A percentile compares a stretch with the other conserved stretches of the same genome.
Conservation (phyloP, 2,329 filamentous ascomycete species). For the Zymoseptoria tritici region DNA sequence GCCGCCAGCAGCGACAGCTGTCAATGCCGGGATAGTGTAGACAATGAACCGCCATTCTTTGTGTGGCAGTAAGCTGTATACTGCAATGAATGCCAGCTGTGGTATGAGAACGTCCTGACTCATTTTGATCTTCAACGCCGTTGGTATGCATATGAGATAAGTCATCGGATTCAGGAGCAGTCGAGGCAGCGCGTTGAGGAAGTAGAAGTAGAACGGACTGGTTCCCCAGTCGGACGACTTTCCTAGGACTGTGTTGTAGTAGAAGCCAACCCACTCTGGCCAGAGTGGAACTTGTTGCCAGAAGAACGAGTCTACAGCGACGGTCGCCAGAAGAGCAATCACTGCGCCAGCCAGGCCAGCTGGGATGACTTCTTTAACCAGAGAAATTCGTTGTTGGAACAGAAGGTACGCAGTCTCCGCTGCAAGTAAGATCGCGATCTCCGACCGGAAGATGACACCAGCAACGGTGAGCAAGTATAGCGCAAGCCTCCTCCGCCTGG, state of each 20-base stretch:
- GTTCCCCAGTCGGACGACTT: constrained; percentile 83
- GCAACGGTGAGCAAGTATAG: constrained; percentile 71
- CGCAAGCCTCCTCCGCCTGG: constrained; percentile 53
- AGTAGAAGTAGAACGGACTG: constrained; percentile 80
- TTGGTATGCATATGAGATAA: constrained; percentile 45
- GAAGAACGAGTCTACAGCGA: constrained; percentile 83
- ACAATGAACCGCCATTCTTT: constrained; percentile 96
- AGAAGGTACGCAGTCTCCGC: constrained; percentile 61
- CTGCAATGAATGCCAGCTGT: constrained; percentile 60
- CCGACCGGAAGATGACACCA: constrained; percentile 79
- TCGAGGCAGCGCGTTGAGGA: constrained; percentile 70
- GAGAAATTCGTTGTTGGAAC: constrained; percentile 45
- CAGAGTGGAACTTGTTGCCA: constrained; percentile 73
- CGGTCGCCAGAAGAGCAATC: constrained; percentile 61
- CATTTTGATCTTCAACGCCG: constrained; percentile 39
- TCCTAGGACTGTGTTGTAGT: constrained; percentile 81
- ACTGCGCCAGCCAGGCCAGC: constrained; percentile 58
- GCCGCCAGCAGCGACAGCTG: constrained; percentile 65
- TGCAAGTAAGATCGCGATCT: constrained; percentile 72
- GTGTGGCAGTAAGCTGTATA: constrained; percentile 87
- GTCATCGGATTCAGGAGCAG: constrained; percentile 73
- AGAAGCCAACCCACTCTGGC: constrained; percentile 85
- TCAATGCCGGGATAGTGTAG: constrained; percentile 75
- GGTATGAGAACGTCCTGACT: constrained; percentile 55
- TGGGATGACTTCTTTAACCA: constrained; percentile 53